phyloP scores from a whole-genome alignment of 2,329 filamentous ascomycete species.

The Microcera coccophila region DNA sequence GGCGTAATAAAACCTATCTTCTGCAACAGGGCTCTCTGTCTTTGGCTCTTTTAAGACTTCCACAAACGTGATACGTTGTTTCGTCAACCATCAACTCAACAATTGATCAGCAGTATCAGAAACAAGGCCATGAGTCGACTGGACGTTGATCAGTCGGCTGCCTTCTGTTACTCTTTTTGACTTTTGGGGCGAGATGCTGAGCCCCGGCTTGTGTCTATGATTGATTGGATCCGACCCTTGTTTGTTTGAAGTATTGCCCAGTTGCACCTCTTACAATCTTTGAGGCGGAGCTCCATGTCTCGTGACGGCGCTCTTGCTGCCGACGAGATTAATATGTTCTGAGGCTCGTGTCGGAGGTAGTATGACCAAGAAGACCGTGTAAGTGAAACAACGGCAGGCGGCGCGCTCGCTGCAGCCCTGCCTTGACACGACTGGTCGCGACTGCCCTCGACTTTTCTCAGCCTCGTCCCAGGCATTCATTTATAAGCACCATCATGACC shows the following conservation, averaged over 20 bases:
- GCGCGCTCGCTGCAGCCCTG: slow-evolving; percentile 2
- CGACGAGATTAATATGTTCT: slow-evolving; percentile 5
- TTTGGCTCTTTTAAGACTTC: too few relatives aligned
- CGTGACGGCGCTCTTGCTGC: slow-evolving; percentile 10
- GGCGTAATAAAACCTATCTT: background rate
- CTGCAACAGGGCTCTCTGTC: background rate
- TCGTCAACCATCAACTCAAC: background rate
- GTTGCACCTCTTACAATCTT: too few relatives aligned
- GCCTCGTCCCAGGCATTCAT: background rate
- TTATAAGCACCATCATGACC: slow-evolving; percentile 7
- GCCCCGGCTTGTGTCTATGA: slow-evolving; percentile 11
- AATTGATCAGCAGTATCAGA: background rate
- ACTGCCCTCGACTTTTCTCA: too few relatives aligned
- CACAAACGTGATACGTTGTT: background rate
- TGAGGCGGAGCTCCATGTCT: slow-evolving; percentile 13
- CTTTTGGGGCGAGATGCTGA: slow-evolving; percentile 16
- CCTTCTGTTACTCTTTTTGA: background rate
- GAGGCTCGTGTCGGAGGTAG: slow-evolving; percentile 7
- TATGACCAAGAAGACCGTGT: slow-evolving; percentile 1
- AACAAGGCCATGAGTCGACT: background rate
- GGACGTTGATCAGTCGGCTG: background rate
- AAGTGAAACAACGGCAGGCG: slow-evolving; percentile 8
- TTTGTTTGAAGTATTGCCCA: too few relatives aligned
- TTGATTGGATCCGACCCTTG: too few relatives aligned
- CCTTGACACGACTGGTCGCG: background rate